These are phyloP conservation scores for Kregervanrija pseudodelftensis DNA, from an alignment of 805 yeast genomes.

Conservation along the genomic window DNA sequence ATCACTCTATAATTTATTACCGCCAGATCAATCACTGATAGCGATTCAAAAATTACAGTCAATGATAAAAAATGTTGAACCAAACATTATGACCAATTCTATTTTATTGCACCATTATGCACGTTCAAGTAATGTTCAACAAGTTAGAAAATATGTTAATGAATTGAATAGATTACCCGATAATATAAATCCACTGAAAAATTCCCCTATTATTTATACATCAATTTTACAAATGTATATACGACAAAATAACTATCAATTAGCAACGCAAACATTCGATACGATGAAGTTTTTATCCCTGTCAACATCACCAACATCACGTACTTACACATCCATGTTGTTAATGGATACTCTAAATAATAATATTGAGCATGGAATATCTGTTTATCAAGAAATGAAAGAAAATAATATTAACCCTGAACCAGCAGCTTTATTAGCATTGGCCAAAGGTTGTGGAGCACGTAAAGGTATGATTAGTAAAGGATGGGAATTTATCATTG, in stretches of 20 bases:
- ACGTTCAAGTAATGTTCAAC: conserved; percentile 30
- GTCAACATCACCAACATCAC: conserved; percentile 57
- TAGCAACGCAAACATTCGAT: conserved; percentile 71
- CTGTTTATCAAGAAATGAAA: conserved; percentile 65
- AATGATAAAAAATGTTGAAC: conserved; percentile 15
- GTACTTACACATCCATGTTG: conserved; percentile 67
- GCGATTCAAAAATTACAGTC: neutral
- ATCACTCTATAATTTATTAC: conserved; percentile 19
- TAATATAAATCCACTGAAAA: conserved; percentile 10
- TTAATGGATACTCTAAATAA: conserved; percentile 54
- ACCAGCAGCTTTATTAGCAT: conserved; percentile 40
- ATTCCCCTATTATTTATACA: conserved; percentile 36
- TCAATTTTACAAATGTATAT: conserved; percentile 57
- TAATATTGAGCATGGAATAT: conserved; percentile 68
- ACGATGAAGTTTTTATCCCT: conserved; percentile 75
- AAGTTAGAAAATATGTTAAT: conserved; percentile 36
- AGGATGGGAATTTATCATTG: conserved; percentile 77
- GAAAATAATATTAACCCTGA: conserved; percentile 28
- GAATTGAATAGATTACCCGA: conserved; percentile 9
- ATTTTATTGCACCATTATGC: conserved; percentile 38
- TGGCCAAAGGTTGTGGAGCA: conserved; percentile 64
- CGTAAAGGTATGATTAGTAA: conserved; percentile 37
- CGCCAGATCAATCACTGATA: conserved; percentile 13
- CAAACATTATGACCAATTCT: conserved; percentile 36
- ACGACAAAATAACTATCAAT: conserved; percentile 39